Evolutionary conservation across 345 rosid species (phyloP), one percentile per base, ranked within the genome.

Genomic region (Lepidium aucheri): DNA sequence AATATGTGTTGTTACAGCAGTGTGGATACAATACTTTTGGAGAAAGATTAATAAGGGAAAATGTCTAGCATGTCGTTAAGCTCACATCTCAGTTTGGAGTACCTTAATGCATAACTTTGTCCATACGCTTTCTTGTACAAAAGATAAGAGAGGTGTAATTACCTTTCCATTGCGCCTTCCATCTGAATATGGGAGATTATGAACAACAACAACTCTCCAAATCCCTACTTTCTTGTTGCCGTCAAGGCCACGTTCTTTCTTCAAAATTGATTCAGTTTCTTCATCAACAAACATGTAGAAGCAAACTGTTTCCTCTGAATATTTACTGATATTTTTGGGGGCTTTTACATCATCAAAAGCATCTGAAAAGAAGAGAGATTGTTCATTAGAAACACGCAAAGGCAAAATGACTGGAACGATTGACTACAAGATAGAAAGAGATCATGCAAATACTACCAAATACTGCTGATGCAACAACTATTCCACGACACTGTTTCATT

Each of bases 111-210:
- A 54, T 46, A 55, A 1, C 18, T 16, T 63, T 0, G 42, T 54
- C 43, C 51, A 45, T 16, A 47, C 7, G n/a, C 13, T 39, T 58
- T 59, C 59, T 38, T 49, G 30, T 26, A 14, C 46, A n/a, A 22
- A 50, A 40, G 40, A 64, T 20, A 65, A 64, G 53, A 56, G 24
- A 55, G 33, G 28, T 65, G 35, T 24, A 64, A 34, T 53, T 82
- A 89, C 99, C 88, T 95, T 95, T 57, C 99, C 99, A 22, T 80
- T 91, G 74, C 99, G 99, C 55, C 99, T 81, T 36, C 91, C 88
- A 68, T 95, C 99, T 0, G 68, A 20, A 63, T 89, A 95, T 38
- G 99, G 99, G 75, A 83, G 90, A 80, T 91, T 91, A 66, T 69
- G 97, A 38, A 82, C 86, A 58, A 87, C 88, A 76, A 84, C 94